These are phyloP conservation scores for Penicillium sp. DNA, from an alignment of 2,329 filamentous ascomycete species.

Conservation along the genomic window DNA sequence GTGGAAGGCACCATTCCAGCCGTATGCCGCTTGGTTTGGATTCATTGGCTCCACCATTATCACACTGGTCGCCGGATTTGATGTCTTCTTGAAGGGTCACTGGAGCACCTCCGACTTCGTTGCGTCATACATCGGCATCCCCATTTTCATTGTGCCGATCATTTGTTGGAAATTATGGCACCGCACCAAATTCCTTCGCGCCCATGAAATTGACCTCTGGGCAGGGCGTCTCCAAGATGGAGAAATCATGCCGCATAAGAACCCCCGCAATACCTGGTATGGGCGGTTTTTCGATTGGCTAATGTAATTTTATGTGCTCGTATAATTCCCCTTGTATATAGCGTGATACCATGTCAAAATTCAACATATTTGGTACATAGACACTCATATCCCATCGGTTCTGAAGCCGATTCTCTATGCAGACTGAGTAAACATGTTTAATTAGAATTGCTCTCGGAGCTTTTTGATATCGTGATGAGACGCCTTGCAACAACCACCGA, in stretches of 20 bases:
- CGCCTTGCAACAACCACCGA: conserved; percentile 51
- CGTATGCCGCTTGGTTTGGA: conserved; percentile 63
- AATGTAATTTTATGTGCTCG: conserved; percentile 18
- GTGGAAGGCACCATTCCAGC: conserved; percentile 52
- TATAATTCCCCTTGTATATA: conserved; percentile 7
- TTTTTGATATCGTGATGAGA: conserved; percentile 37
- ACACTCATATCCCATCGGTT: conserved; percentile 4
- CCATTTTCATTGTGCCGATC: conserved; percentile 44
- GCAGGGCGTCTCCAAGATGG: conserved; percentile 33
- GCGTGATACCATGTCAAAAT: conserved; percentile 3
- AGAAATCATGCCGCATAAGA: conserved; percentile 21
- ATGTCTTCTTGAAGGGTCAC: conserved; percentile 41
- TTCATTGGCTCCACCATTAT: conserved; percentile 61
- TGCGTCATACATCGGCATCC: conserved; percentile 44
- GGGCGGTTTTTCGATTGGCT: conserved; percentile 28
- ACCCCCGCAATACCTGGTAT: conserved; percentile 20
- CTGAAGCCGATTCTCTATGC: conserved; percentile 3
- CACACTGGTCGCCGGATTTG: conserved; percentile 68
- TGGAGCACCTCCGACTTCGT: conserved; percentile 38
- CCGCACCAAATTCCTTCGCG: conserved; percentile 34
- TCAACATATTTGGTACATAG: not conserved
- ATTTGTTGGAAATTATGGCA: conserved; percentile 43
- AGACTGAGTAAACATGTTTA: not conserved
- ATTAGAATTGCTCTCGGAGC: conserved; percentile 25
- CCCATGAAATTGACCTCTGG: conserved; percentile 31